Percentiles rank a stretch among this genome's conserved stretches.
Conservation (phyloP, 352 stramenopile genomes). For the Pythium folliculosum region DNA sequence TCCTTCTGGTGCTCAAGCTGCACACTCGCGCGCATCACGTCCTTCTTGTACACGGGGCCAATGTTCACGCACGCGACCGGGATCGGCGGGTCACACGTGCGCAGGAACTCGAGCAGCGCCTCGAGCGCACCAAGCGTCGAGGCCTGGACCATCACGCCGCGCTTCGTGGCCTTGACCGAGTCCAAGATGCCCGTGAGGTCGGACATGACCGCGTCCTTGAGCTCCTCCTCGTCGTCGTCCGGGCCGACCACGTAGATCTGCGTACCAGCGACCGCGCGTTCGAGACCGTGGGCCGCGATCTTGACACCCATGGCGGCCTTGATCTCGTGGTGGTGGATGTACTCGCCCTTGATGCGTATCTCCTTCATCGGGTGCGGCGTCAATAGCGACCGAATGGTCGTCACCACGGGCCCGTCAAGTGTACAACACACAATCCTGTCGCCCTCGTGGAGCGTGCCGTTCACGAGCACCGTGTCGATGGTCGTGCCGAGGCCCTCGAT, state of each 20-base stretch:
- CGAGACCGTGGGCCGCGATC: slow-evolving; percentile 96
- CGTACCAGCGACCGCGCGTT: slow-evolving; percentile 98
- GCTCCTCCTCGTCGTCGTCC: slow-evolving; percentile 97
- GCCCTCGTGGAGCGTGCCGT: slow-evolving; percentile 95
- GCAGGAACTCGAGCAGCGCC: slow-evolving; percentile 97
- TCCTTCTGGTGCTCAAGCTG: slow-evolving; percentile 98
- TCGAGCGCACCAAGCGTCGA: slow-evolving; percentile 98
- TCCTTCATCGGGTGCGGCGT: slow-evolving; percentile 98
- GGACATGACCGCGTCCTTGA: slow-evolving; percentile 97
- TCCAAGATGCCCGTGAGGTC: slow-evolving; percentile 95
- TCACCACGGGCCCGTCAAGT: slow-evolving; percentile 97
- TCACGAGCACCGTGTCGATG: slow-evolving; percentile 98
- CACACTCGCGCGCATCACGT: slow-evolving; percentile 98
- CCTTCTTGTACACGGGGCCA: slow-evolving; percentile 98
- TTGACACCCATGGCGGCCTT: slow-evolving; percentile 99
- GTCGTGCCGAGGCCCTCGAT: slow-evolving; percentile 99
- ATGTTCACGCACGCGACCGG: slow-evolving; percentile 96
- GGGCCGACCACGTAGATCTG: slow-evolving; percentile 96
- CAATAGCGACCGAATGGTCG: slow-evolving; percentile 95
- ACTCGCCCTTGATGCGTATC: slow-evolving; percentile 94
- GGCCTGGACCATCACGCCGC: slow-evolving; percentile 98
- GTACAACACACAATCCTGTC: slow-evolving; percentile 98
- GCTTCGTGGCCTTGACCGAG: slow-evolving; percentile 95
- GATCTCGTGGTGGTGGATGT: slow-evolving; percentile 97
- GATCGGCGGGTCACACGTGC: slow-evolving; percentile 93